Base-by-base conservation (phyloP, 2,329 filamentous ascomycete species). In the Colletotrichum viniferum region DNA sequence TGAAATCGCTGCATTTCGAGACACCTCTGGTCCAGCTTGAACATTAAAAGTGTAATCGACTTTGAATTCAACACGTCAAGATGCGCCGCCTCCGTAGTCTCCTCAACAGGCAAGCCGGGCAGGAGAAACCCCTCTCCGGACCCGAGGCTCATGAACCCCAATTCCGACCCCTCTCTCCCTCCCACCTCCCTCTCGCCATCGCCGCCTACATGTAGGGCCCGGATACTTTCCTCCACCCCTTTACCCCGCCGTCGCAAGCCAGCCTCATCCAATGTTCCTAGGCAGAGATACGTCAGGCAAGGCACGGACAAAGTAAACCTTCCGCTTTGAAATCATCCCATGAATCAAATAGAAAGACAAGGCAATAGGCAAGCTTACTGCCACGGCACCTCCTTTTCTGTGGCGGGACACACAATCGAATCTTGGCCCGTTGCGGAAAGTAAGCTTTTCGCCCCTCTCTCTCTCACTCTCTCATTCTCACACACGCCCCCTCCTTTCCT, bases 311-410 rank as follows among this genome's bases (percentile, higher is more conserved):
- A 61, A 30, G 67, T 34, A 62, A 48, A 24, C 62, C 10, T 43
- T 61, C 36, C 52, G 67, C 67, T 62, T 48, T 52, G 56, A 69
- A 62, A 69, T 69, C 67, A 34, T 69, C 55, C 67, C 67, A 69
- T 69, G 56, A 68, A 56, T 68, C 32, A 10, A 30, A 13, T 24
- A 58, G 30, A 28, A 52, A 52, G 43, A n/a, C 7, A 52, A 52
- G 43, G 43, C 43, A 52, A 52, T 6, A 52, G 43, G 10, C 43
- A 52, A 21, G 43, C 43, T 48, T 48, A 48, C 43, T 52, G 43
- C 43, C 43, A 52, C 10, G 13, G 18, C n/a, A n/a, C 43, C n/a
- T 52, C 43, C n/a, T 52, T 52, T 52, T 14, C 55, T 38, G n/a
- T 38, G 52, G 65, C 32, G 16, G 65, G 43, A 21, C 43, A 24